Percentiles rank a stretch among this genome's conserved stretches.
Evolutionary conservation across 1,139 yeast genomes (phyloP).

Genomic region (Candida gigantensis): DNA sequence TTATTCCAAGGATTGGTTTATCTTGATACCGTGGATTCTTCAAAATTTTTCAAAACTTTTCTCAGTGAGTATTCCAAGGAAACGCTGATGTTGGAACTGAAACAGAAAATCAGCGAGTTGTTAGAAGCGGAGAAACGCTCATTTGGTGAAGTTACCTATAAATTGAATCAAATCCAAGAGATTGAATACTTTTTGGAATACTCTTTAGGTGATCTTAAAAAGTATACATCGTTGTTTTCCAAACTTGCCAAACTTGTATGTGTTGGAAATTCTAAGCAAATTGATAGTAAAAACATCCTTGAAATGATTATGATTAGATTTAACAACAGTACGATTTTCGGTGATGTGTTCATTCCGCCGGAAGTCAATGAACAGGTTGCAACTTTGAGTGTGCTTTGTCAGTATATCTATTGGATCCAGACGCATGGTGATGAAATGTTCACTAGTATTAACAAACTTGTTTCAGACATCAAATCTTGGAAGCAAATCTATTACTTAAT

Average conservation of each 20-base stretch:
- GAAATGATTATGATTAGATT: slow-evolving; percentile 21
- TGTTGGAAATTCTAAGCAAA: slow-evolving; percentile 44
- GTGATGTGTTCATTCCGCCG: slow-evolving; percentile 6
- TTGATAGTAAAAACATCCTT: slow-evolving; percentile 37
- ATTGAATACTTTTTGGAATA: slow-evolving; percentile 59
- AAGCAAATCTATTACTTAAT: slow-evolving; percentile 40
- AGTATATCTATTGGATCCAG: slow-evolving; percentile 33
- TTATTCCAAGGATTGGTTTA: slow-evolving; percentile 42
- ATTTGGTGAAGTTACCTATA: slow-evolving; percentile 27
- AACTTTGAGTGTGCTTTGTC: slow-evolving; percentile 20
- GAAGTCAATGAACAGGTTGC: slow-evolving; percentile 16
- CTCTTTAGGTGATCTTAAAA: slow-evolving; percentile 49
- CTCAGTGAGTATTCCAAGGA: slow-evolving; percentile 9
- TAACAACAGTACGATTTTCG: slow-evolving; percentile 13
- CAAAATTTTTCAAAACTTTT: slow-evolving; percentile 14
- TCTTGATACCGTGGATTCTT: slow-evolving; percentile 22
- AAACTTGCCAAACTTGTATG: slow-evolving; percentile 45
- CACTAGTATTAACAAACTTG: slow-evolving; percentile 36
- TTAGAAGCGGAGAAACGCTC: slow-evolving; percentile 20
- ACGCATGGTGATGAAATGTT: slow-evolving; percentile 32
- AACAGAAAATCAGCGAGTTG: slow-evolving; percentile 24
- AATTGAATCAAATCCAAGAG: slow-evolving; percentile 38
- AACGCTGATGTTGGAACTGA: slow-evolving; percentile 37
- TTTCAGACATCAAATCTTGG: slow-evolving; percentile 52
- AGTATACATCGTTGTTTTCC: slow-evolving; percentile 30